Base-by-base conservation (phyloP, 2,329 filamentous ascomycete species). In the Epichloe scottii region DNA sequence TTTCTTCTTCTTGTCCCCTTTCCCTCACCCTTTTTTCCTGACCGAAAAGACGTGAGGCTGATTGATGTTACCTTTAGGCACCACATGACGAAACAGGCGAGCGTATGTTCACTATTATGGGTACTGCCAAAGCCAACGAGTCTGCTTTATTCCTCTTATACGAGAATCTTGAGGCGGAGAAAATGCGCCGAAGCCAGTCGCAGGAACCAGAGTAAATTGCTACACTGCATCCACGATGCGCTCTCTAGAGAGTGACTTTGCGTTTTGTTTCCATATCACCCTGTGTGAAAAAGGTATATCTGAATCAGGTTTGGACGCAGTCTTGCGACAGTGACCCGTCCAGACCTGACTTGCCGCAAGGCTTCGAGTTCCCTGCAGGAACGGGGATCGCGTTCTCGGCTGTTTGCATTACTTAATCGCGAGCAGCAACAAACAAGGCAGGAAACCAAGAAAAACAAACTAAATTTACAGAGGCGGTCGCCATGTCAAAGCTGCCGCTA, bases 81-180 rank as follows among this genome's bases (percentile, higher is more conserved):
- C 89, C 93, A 51, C 93, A 98, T 64, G 93, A 98, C 61, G 93
- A 97, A 60, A 94, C 89, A 54, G 93, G 93, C 58, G 93, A 98
- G 78, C 85, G 93, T 63, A 98, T 98, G 93, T 98, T 98, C 74
- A 98, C 93, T 64, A 98, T 98, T 67, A 96, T 95, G 79, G 93
- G 93, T 59, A 94, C 87, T 54, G 84, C 88, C 54, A 85, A 85
- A 71, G 89, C 89, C 57, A 98, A 98, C 63, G 93, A 98, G 72
- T 91, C 89, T 60, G 93, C 93, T 4, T 77, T 98, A 30, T 96
- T 95, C 70, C 82, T 98, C 50, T 77, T 98, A 56, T 98, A 98
- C 68, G 93, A 98, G 77, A 98, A 98, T 71, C 81, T 98, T 48
- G 93, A 98, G 74, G 91, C 90, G 15, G 93, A 98, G 76, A 98